Base-by-base conservation (phyloP, 1,284 basidiomycete species). In the Pseudozyma flocculosa region DNA sequence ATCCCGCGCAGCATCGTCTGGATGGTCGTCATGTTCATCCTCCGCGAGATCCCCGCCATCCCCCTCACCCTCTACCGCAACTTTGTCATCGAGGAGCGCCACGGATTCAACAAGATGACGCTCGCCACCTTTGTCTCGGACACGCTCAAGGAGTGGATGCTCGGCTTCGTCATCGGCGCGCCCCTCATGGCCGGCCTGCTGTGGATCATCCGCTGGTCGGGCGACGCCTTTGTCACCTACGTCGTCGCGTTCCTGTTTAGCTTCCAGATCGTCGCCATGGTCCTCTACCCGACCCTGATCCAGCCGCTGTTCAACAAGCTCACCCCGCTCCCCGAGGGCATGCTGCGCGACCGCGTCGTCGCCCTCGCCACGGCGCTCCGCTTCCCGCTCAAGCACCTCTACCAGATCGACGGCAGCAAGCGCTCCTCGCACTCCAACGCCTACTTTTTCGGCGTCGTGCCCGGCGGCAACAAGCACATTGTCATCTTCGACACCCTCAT, bases 271-370 rank as follows among this genome's bases (percentile, higher is more conserved):
- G 80, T 85, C 70, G 73, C 75, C 54, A 75, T 74, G 51, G 70
- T 78, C 14, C 65, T 75, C 32, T 74, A 76, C 38, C 75, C 75
- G 0, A 89, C 87, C 19, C 83, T 95, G 75, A 95, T 97, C 67
- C 92, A 94, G 73, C 93, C 94, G 0, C 82, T 97, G 38, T 96
- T 97, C 84, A 97, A 97, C 84, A 96, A 91, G 79, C 85, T 96
- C 32, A 91, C 91, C 1, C 90, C 92, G 1, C 84, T 97, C 4
- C 82, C 68, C 3, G 62, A 76, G 30, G 72, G 75, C 21, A 57
- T 60, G 21, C 54, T 77, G 41, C 67, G 70, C 17, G 64, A 75
- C 21, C 68, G 75, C 9, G 70, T 77, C 18, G 61, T 67, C 0
- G 67, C 70, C 19, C 65, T 77, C 1, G 75, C 75, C 4, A 45